phyloP scores from a whole-genome alignment of 2,329 filamentous ascomycete genomes.

The Xylariomycetidae sp. region DNA sequence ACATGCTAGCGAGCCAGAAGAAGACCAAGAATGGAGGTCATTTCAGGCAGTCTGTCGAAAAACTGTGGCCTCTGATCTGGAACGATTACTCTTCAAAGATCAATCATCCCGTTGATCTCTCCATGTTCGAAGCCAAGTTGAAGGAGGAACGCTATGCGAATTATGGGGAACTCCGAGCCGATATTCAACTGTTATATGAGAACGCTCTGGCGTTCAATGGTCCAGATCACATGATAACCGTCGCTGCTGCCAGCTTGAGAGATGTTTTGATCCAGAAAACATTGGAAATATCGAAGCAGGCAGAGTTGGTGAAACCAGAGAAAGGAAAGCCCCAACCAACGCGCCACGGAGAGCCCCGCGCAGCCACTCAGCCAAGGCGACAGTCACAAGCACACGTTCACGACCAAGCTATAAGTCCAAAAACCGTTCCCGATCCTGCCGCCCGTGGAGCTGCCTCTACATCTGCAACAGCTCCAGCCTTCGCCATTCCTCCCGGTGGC shows the following conservation, averaged over 20 bases:
- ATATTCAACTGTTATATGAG: slow-evolving; percentile 70
- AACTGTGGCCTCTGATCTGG: slow-evolving; percentile 68
- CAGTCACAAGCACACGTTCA: slow-evolving; percentile 24
- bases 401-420: slow-evolving; percentile 27
- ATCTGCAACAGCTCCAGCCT: slow-evolving; percentile 49
- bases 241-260: slow-evolving; percentile 48
- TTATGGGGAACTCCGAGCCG: slow-evolving; percentile 66
- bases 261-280: slow-evolving; percentile 45
- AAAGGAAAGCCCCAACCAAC: slow-evolving; percentile 47
- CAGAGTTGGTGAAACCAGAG: slow-evolving; percentile 55
- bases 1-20: slow-evolving; percentile 68
- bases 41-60: slow-evolving; percentile 74
- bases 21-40: slow-evolving; percentile 75
- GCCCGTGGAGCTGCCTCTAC: slow-evolving; percentile 28
- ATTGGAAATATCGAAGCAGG: slow-evolving; percentile 33
- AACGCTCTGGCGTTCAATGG: slow-evolving; percentile 86
- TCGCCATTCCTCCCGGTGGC: slow-evolving; percentile 71
- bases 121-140: slow-evolving; percentile 73
- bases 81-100: slow-evolving; percentile 65
- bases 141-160: slow-evolving; percentile 63
- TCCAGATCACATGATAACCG: slow-evolving; percentile 64
- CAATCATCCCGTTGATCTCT: slow-evolving; percentile 76
- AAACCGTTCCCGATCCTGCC: slow-evolving; percentile 27
- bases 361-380: slow-evolving; percentile 29
- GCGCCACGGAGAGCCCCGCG: slow-evolving; percentile 39